Evolutionary conservation across 768 basidiomycete species (phyloP).

Genomic region (Pisolithus microcarpus): DNA sequence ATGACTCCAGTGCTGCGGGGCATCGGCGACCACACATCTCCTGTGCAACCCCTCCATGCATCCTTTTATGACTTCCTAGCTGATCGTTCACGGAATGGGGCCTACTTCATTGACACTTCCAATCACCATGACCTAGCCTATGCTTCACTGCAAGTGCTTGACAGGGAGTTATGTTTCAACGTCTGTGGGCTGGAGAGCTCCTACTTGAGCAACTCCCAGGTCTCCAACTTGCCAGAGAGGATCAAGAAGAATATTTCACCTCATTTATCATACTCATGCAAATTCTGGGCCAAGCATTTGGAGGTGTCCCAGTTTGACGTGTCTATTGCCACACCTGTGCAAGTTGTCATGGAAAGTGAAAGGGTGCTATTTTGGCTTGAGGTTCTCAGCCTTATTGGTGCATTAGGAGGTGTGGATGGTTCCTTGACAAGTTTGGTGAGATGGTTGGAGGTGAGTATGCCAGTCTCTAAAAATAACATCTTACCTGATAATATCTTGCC

Average conservation of each 20-base stretch:
- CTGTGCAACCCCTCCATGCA: conserved; percentile 19
- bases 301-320: not conserved
- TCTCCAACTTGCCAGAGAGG: conserved; percentile 1
- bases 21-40: not conserved
- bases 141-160: conserved; percentile 22
- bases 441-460: not conserved
- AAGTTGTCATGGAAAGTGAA: conserved; percentile 1
- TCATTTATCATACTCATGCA: conserved; percentile 5
- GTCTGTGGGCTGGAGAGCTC: too few relatives aligned
- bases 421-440: too few relatives aligned
- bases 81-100: conserved; percentile 4
- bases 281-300: conserved; percentile 9
- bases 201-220: conserved; percentile 20
- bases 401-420: not conserved
- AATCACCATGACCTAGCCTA: conserved; percentile 15
- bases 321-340: not conserved
- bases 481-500: not conserved
- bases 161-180: conserved; percentile 26
- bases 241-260: not conserved
- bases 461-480: not conserved
- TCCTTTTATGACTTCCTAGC: conserved; percentile 25
- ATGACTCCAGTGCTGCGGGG: conserved; percentile 8
- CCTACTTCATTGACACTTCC: conserved; percentile 10
- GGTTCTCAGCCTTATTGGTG: not conserved
- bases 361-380: conserved; percentile 7